Evolutionary conservation across 805 yeast species (phyloP), one percentile per base, ranked within the genome.

Genomic region (Candida manassasensis): DNA sequence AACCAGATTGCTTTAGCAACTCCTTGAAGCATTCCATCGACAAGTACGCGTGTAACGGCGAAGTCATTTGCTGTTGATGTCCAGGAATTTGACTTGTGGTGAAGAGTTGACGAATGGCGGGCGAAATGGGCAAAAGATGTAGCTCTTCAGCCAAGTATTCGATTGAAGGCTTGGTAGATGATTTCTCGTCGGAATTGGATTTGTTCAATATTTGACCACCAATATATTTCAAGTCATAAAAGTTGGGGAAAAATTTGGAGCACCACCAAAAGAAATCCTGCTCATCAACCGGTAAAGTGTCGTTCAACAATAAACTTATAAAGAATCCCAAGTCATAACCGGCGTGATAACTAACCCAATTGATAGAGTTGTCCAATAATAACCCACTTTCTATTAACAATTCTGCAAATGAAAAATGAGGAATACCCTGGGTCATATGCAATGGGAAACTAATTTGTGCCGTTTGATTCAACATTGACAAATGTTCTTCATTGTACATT

Each of bases 271-370:
- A 70, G 50, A 87, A 90, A 24, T 82, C 95, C 27, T 76, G 75
- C 54, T 84, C 89, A 45, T 81, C 84, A 19, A 73, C 74, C 1
- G 97, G 97, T 71, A 90, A 82, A 32, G 70, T 62, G 33, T 77
- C 74, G 58, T 86, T 85, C 48, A 81, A 77, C 53, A 90, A 67
- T 44, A 87, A 68, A 32, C 94, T 78, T 11, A 88, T 63, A 40
- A 93, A 66, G 57, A 89, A 89, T 2, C 97, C 98, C 54, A 89
- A 75, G 57, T 93, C 98, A 59, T 93, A 93, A 9, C 97, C 98
- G 1, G 77, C 81, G 57, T 93, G 97, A 62, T 83, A 93, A 41
- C 95, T 82, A 35, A 87, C 71, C 98, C 98, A 93, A 35, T 81
- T 78, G 30, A 86, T 75, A 22, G 73, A 62, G 19, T 71, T 69